Conservation (phyloP, 768 basidiomycete genomes). For the Pseudohyphozyma bogoriensis region DNA sequence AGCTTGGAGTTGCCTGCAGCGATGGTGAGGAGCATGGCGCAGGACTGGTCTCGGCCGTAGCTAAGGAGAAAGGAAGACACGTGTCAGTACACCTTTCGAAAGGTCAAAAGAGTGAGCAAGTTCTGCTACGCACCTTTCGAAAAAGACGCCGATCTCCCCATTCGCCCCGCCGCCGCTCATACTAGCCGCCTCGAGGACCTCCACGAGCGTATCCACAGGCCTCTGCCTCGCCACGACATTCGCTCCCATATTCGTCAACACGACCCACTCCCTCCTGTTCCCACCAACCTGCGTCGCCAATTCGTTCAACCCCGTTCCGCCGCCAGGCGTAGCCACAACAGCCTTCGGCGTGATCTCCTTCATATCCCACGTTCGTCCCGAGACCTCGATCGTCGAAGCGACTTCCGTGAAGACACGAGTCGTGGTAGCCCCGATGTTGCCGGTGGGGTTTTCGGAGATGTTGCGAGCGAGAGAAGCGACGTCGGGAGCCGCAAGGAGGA, state of each 20-base stretch:
- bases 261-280: constrained; percentile 65
- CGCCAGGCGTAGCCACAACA: constrained; percentile 39
- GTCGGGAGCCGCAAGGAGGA: constrained; percentile 31
- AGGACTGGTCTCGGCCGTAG: constrained; percentile 83
- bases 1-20: constrained; percentile 58
- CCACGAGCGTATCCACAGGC: constrained; percentile 71
- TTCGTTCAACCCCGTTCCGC: constrained; percentile 49
- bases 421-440: neutral
- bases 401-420: constrained; percentile 52
- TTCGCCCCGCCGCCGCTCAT: constrained; percentile 44
- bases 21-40: constrained; percentile 79
- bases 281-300: constrained; percentile 71
- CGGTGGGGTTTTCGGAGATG: constrained; percentile 16
- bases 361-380: constrained; percentile 76
- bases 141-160: constrained; percentile 70
- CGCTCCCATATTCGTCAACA: constrained; percentile 76
- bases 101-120: neutral
- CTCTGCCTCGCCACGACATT: constrained; percentile 70
- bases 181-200: constrained; percentile 57
- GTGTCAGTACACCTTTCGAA: too few relatives aligned
- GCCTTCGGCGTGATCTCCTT: constrained; percentile 39
- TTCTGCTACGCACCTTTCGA: constrained; percentile 54
- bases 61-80: constrained; percentile 40
- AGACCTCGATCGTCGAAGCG: constrained; percentile 63
- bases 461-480: constrained; percentile 10